Base-by-base conservation (phyloP, 169 alveolate genomes). In the Plasmodium knowlesi region DNA sequence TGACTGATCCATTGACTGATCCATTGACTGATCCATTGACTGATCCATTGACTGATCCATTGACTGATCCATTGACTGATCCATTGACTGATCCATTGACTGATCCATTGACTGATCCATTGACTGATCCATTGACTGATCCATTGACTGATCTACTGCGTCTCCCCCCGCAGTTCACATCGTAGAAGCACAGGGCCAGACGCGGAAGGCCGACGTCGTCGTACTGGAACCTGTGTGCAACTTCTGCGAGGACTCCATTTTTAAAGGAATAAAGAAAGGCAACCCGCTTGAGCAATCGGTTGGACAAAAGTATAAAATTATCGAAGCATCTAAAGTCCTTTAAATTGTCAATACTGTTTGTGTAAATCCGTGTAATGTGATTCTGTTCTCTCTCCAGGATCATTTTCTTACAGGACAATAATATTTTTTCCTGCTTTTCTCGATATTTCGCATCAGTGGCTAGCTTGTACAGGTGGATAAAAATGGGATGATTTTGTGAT, bases 401-500 rank as follows among this genome's bases (percentile, higher is more conserved):
- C 5, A 89, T 89, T 28, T 89, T 89, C 41, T 89, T 78, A 32
- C 43, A 76, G 22, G 94, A 78, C 71, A 89, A 34, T 32, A 89
- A 79, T 0, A 89, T 80, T 79, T 89, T 89, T 78, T 79, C 84
- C 61, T 89, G 94, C 71, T 79, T 67, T 50, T 89, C 78, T 79
- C 94, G 72, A 89, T 89, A 89, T n/a, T 37, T 89, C 39, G 5
- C 50, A 70, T 89, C 82, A 12, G 90, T 89, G 19, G 94, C 94
- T 89, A 89, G 54, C 50, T 89, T 89, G 73, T 89, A 89, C 82
- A 89, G 50, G 82, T 89, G 94, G 19, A 89, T 89, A 79, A 79
- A 89, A 79, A 89, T 79, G 28, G 94, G 94, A 72, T 89, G 94
- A 2, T 89, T 89, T 79, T 89, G 94, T 8, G 94, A 89, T 50